Base-by-base conservation (phyloP, 1,139 yeast genomes). In the Nakaseomyces delphensis region DNA sequence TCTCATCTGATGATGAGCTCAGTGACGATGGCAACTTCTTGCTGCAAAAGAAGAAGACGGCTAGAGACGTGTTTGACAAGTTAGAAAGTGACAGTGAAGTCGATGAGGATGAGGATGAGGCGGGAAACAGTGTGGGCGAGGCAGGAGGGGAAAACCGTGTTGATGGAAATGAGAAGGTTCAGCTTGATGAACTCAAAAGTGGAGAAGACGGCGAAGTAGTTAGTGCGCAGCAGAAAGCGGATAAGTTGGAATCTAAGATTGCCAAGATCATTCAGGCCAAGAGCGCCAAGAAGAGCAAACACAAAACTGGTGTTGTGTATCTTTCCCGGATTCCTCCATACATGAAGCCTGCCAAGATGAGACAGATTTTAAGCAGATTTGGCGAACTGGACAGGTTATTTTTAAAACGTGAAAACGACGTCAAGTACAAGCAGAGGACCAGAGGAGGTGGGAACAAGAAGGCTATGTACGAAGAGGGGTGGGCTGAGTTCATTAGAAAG, bases 391-490 rank as follows among this genome's bases (percentile, higher is more conserved):
- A 86, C 52, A 71, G 98, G 49, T 67, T 91, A 11, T 93, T 83
- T 59, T 67, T 93, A 49, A 83, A 86, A 51, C 95, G 95, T 7
- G 99, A 91, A 63, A 86, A 83, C 50, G 72, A 79, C 8, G 68
- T 74, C 21, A 70, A 70, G 9, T 72, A 86, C 54, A 77, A 76
- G 40, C 73, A 74, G 44, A 69, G 98, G 55, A 79, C 84, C 14
- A 83, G 83, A 54, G 76, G 77, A 50, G 97, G 97, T 13, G 98
- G 98, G n/a, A 93, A 91, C 63, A 87, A 86, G 64, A 89, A 89
- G 66, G 74, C 74, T 58, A 82, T 76, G 63, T 93, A 76, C 59
- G 84, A 83, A 14, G 98, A 93, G 68, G 99, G 98, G 6, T 91
- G 99, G 99, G 93, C 85, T 6, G 99, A 91, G 64, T 93, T 85